Conservation (phyloP, 176 grass and related monocot genomes). For the Triticum monococcum region DNA sequence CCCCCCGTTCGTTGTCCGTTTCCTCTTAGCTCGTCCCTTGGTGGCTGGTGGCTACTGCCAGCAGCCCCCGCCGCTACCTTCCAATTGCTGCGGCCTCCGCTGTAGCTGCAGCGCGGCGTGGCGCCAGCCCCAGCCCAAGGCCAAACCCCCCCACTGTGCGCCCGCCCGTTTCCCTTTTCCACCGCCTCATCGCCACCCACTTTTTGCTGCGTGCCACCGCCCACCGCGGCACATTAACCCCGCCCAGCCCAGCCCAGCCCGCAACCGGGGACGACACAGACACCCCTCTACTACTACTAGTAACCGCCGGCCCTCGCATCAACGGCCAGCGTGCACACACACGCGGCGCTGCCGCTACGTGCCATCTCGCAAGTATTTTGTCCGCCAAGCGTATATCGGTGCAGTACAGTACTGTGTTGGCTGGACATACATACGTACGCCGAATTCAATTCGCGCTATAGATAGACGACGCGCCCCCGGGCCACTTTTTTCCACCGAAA, state of each 20-base stretch:
- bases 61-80: not conserved
- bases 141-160: not conserved
- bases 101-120: not conserved
- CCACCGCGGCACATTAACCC: not conserved
- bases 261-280: no score
- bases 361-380: not conserved
- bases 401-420: no score
- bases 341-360: no score
- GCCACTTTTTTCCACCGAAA: no score
- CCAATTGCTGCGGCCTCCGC: slow-evolving; percentile 12
- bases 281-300: no score
- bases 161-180: not conserved
- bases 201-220: not conserved
- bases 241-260: not conserved
- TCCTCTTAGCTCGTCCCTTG: not conserved
- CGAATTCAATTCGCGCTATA: no score
- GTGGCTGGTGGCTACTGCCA: no score
- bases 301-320: no score
- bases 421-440: no score
- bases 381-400: not conserved
- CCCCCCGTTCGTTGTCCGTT: not conserved
- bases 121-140: no score
- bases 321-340: no score
- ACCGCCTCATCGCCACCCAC: not conserved
- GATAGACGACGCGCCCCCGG: no score